Percentiles rank a stretch among this genome's conserved stretches.
These are phyloP conservation scores for Venturia asperata DNA, from an alignment of 2,329 filamentous ascomycete species.

Conservation along the genomic window DNA sequence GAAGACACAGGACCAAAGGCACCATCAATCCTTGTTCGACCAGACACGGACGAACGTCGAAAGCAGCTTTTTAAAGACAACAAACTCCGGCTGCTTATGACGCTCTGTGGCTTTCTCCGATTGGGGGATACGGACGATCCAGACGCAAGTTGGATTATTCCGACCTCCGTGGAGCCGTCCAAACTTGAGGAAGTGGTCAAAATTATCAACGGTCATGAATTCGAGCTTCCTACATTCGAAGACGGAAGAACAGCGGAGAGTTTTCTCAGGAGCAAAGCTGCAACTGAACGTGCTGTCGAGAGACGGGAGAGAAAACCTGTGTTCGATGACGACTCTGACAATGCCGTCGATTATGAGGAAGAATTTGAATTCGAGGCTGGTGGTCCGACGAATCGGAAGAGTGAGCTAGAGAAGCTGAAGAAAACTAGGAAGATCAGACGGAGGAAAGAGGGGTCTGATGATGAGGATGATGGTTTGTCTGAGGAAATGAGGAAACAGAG, in stretches of 20 bases:
- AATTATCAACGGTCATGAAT: slow-evolving; percentile 69
- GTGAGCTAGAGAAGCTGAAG: slow-evolving; percentile 43
- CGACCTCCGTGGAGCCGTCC: slow-evolving; percentile 46
- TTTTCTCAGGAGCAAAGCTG: slow-evolving; percentile 66
- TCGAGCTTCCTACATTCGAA: slow-evolving; percentile 69
- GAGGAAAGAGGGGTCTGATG: slow-evolving; percentile 48
- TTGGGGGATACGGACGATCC: slow-evolving; percentile 61
- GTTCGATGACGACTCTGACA: slow-evolving; percentile 65
- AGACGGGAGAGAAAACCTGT: slow-evolving; percentile 37
- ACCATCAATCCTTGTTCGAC: slow-evolving; percentile 46
- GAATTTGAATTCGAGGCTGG: slow-evolving; percentile 58
- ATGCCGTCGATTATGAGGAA: slow-evolving; percentile 48
- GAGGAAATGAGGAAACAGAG: slow-evolving; percentile 50
- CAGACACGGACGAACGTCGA: slow-evolving; percentile 52
- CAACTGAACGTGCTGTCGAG: slow-evolving; percentile 34
- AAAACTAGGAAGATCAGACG: slow-evolving; percentile 43
- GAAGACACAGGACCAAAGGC: slow-evolving; percentile 30
- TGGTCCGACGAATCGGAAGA: slow-evolving; percentile 53
- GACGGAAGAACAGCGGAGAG: slow-evolving; percentile 68
- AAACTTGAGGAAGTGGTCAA: slow-evolving; percentile 62
- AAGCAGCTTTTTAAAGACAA: slow-evolving; percentile 83
- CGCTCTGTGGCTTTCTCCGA: slow-evolving; percentile 62
- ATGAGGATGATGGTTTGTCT: slow-evolving; percentile 56
- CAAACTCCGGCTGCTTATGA: slow-evolving; percentile 78
- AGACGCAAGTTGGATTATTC: slow-evolving; percentile 73